Base-by-base conservation (phyloP, 257 asterid genomes). In the Coffea eugenioides region DNA sequence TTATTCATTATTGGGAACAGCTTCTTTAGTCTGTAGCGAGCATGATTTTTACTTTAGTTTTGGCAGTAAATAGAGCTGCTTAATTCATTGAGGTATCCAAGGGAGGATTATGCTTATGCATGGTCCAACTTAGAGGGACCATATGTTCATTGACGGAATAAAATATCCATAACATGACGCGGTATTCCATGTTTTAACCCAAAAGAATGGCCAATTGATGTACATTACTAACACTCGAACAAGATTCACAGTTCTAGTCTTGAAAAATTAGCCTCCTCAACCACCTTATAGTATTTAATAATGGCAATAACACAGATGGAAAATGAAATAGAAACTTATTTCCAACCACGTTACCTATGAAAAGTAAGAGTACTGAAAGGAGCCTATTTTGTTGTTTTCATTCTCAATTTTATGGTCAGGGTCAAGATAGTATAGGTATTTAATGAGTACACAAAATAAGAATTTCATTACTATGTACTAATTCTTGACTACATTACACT, bases 111-210 rank as follows among this genome's bases (percentile, higher is more conserved):
- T 2, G 14, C 7, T 2, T 45, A 62, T 2, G 14, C 7, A 25
- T 64, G 71, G 72, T 76, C 62, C 79, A 45, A 62, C 31, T 1
- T 45, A 45, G 12, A 45, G 72, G 79, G 62, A 43, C 72, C 72
- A 43, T 39, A 39, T 39, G 43, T 39, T 39, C 43, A 39, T 39
- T 39, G 43, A 43, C 11, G 25, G 48, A 75, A 36, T 75, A 74
- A 21, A 49, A 57, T 54, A 57, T 4, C 46, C 21, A 12, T 31
- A 23, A 3, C 36, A 10, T 59, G 18, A 39, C 54, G 48, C 9
- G 23, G 18, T 12, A 36, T 52, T 54, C 48, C 43, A 25, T 14
- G 31, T 54, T 15, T 5, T 25, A 20, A 10, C 0, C 18, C 27
- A 25, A n/a, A n/a, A 25, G 41, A 41, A 21, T 74, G 34, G 21